phyloP scores from a whole-genome alignment of 2,329 filamentous ascomycete species.

The Ophiostoma ips region DNA sequence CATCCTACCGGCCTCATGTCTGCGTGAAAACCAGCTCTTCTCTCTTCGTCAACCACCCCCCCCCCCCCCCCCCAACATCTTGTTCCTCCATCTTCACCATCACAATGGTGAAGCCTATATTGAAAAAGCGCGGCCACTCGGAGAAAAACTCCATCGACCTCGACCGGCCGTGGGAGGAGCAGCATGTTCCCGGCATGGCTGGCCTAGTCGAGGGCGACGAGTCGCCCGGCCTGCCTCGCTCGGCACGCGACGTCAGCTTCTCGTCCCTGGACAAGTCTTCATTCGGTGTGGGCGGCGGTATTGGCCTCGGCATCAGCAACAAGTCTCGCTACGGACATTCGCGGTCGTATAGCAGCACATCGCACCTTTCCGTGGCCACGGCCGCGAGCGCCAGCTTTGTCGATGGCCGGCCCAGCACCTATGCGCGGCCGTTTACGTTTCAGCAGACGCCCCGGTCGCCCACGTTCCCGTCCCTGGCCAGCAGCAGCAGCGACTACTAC shows the following conservation, averaged over 20 bases:
- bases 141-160: slow-evolving; percentile 51
- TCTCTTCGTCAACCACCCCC: not conserved
- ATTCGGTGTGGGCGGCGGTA: not conserved
- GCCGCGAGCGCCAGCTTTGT: slow-evolving; percentile 36
- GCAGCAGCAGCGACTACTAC: slow-evolving; percentile 41
- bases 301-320: slow-evolving; percentile 3
- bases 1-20: not conserved
- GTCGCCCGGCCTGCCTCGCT: slow-evolving; percentile 15
- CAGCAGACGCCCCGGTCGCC: slow-evolving; percentile 49
- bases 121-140: slow-evolving; percentile 44
- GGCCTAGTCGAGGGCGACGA: slow-evolving; percentile 21
- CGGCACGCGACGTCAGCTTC: slow-evolving; percentile 33
- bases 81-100: slow-evolving; percentile 19
- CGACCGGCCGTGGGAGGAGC: slow-evolving; percentile 45
- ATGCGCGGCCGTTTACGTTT: slow-evolving; percentile 43
- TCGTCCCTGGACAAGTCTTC: slow-evolving; percentile 17
- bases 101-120: slow-evolving; percentile 45
- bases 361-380: slow-evolving; percentile 41
- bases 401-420: slow-evolving; percentile 29
- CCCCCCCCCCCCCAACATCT: not conserved
- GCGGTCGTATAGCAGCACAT: slow-evolving; percentile 44
- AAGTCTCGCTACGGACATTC: slow-evolving; percentile 36
- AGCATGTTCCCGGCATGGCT: slow-evolving; percentile 26
- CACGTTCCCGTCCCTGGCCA: slow-evolving; percentile 46
- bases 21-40: not conserved